A percentile compares a stretch with the other conserved stretches of the same genome.
phyloP scores from a whole-genome alignment of 768 basidiomycete genomes.

The Arthromyces matolae region DNA sequence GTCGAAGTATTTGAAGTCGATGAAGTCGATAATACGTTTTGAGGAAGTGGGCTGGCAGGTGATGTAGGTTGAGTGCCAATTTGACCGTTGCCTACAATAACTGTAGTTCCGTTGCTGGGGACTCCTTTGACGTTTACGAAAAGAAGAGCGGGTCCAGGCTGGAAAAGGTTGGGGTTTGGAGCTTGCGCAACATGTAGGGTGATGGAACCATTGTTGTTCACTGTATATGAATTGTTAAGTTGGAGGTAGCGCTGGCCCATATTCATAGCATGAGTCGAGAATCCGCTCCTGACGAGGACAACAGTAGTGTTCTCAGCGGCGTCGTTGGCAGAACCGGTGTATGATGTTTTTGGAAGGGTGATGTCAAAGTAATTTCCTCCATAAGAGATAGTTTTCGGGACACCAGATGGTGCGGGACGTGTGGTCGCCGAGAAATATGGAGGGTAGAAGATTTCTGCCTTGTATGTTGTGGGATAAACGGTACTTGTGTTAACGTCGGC shows the following conservation, averaged over 20 bases:
- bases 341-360: conserved; percentile 61
- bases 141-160: conserved; percentile 82
- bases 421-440: conserved; percentile 71
- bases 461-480: conserved; percentile 71
- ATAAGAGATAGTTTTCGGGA: conserved; percentile 73
- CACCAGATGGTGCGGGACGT: conserved; percentile 67
- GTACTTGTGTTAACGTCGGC: conserved; percentile 68
- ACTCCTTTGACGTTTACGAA: conserved; percentile 84
- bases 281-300: conserved; percentile 75
- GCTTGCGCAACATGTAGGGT: conserved; percentile 76
- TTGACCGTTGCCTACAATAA: conserved; percentile 77
- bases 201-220: conserved; percentile 72
- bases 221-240: conserved; percentile 81
- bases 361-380: conserved; percentile 82
- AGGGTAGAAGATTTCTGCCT: conserved; percentile 88
- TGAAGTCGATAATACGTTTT: conserved; percentile 2
- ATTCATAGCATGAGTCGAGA: conserved; percentile 82
- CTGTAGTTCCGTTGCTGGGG: conserved; percentile 71
- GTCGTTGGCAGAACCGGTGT: conserved; percentile 60
- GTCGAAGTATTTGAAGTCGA: conserved; percentile 2
- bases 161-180: conserved; percentile 80
- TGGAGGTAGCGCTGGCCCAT: conserved; percentile 81
- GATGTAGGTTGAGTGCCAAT: conserved; percentile 64
- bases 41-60: conserved; percentile 23
- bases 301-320: conserved; percentile 75